Evolutionary conservation across 441 rosid genomes (phyloP).

Genomic region (Syzygium malaccense): DNA sequence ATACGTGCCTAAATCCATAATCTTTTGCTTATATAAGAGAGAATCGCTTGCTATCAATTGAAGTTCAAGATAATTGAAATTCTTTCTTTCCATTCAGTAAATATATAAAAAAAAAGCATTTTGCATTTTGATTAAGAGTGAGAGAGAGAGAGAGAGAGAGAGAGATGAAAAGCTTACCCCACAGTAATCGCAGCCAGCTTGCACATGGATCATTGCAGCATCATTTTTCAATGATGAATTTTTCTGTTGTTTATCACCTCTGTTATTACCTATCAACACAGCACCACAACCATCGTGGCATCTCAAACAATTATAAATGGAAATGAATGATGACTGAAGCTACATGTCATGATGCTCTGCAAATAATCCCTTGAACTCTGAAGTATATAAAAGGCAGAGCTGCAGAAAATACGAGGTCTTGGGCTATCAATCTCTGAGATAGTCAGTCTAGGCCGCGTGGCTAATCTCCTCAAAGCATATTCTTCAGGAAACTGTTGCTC

Average conservation of each 20-base stretch:
- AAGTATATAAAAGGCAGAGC: neutral
- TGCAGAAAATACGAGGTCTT: slow-evolving; percentile 17
- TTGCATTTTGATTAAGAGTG: no score
- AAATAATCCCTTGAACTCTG: neutral
- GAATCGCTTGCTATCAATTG: neutral
- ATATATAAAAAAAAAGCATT: neutral
- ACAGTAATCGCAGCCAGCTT: slow-evolving; percentile 9
- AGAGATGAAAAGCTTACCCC: neutral
- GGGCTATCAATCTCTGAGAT: slow-evolving; percentile 9
- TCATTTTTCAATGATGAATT: neutral
- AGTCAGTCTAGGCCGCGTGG: slow-evolving; percentile 26
- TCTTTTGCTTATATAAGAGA: neutral
- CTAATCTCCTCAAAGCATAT: slow-evolving; percentile 42
- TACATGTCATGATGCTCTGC: neutral
- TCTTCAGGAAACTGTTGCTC: slow-evolving; percentile 44
- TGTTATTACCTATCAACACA: neutral
- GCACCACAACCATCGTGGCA: neutral
- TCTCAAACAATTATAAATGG: neutral
- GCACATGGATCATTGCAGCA: neutral
- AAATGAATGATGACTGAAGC: neutral
- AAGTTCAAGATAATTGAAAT: neutral
- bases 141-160: neutral
- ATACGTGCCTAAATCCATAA: neutral
- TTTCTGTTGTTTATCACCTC: neutral
- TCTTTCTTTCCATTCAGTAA: neutral